phyloP scores from a whole-genome alignment of 2,329 filamentous ascomycete species.

The Hypomyces rosellus region DNA sequence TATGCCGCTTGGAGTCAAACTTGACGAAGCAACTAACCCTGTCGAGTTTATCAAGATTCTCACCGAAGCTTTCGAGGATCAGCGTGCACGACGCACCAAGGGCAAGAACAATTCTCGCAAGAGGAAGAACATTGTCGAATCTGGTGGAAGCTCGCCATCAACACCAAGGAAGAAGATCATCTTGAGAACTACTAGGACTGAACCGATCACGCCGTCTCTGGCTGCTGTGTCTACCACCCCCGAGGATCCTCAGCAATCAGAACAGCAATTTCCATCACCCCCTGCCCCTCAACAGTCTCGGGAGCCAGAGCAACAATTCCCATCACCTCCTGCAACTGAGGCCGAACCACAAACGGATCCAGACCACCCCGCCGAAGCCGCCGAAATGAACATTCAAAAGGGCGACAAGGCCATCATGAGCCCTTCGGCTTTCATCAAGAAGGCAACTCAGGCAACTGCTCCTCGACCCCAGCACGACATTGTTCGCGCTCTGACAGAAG shows the following conservation, averaged over 20 bases:
- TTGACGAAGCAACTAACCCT: slow-evolving; percentile 5
- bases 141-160: not conserved
- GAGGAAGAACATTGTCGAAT: not conserved
- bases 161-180: not conserved
- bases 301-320: too few relatives aligned
- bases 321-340: too few relatives aligned
- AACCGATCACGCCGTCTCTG: too few relatives aligned
- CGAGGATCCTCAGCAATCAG: too few relatives aligned
- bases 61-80: slow-evolving; percentile 10
- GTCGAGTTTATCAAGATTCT: slow-evolving; percentile 14
- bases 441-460: not conserved
- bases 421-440: not conserved
- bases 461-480: not conserved
- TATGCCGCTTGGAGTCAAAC: slow-evolving; percentile 2
- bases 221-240: too few relatives aligned
- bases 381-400: not conserved
- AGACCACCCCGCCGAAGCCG: too few relatives aligned
- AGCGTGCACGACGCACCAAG: not conserved
- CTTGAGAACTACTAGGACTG: not conserved
- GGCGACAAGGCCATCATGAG: not conserved
- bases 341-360: too few relatives aligned
- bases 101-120: slow-evolving; percentile 3
- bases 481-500: not conserved
- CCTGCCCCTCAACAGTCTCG: too few relatives aligned
- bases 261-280: too few relatives aligned